phyloP scores from a whole-genome alignment of 129 eudicot genomes.

The Mikania micrantha region DNA sequence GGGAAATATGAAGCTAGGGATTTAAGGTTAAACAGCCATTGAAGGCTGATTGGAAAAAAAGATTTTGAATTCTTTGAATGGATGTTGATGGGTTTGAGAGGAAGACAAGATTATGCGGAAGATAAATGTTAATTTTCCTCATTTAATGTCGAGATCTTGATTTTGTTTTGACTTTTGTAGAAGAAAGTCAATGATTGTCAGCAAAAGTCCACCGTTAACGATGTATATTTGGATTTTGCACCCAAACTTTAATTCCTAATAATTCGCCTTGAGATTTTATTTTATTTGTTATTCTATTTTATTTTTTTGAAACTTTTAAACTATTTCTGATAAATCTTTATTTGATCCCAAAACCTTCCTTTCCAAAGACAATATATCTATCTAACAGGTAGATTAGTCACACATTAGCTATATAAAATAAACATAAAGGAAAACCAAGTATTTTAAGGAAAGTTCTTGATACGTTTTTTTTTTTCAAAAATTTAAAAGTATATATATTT shows the following conservation, averaged over 20 bases:
- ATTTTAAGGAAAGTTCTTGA: too few relatives aligned
- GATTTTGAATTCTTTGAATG: constrained; percentile 14
- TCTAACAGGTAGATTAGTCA: too few relatives aligned
- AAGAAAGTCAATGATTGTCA: constrained; percentile 17
- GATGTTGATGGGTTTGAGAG: constrained; percentile 34
- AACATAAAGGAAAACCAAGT: too few relatives aligned
- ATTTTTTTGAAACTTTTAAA: too few relatives aligned
- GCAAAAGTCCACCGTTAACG: neutral
- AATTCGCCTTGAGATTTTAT: too few relatives aligned
- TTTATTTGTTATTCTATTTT: too few relatives aligned
- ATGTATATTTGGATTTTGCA: neutral
- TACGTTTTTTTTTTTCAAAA: too few relatives aligned
- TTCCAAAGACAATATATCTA: too few relatives aligned
- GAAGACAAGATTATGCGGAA: constrained; percentile 41
- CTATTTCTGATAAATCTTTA: too few relatives aligned
- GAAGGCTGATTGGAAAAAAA: constrained; percentile 31
- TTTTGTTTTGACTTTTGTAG: constrained; percentile 5
- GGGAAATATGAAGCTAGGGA: neutral
- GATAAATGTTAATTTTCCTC: neutral
- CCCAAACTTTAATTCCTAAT: neutral
- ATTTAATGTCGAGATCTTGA: neutral
- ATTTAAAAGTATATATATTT: too few relatives aligned
- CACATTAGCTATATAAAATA: too few relatives aligned
- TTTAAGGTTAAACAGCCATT: constrained; percentile 42
- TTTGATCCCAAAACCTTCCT: too few relatives aligned